These are phyloP conservation scores for Ophidiomyces ophidiicola DNA, from an alignment of 2,329 filamentous ascomycete species.

Conservation along the genomic window DNA sequence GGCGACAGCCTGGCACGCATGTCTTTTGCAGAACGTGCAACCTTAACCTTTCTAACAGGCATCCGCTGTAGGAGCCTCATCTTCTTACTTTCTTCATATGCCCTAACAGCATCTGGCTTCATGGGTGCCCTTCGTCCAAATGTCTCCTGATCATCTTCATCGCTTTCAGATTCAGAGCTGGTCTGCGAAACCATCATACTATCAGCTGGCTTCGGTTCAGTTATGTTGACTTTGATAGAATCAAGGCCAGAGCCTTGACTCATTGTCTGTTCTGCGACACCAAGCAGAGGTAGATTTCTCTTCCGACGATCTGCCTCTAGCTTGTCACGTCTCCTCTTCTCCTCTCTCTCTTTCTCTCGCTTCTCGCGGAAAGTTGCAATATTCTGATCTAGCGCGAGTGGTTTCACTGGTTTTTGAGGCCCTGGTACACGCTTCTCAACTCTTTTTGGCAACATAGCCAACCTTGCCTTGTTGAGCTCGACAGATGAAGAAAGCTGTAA, in stretches of 20 bases:
- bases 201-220: conserved; percentile 61
- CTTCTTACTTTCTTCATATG: conserved; percentile 38
- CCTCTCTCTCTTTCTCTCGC: conserved; percentile 62
- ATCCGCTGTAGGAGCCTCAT: conserved; percentile 46
- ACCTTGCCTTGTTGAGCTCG: conserved; percentile 30
- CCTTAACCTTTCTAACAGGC: conserved; percentile 73
- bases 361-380: conserved; percentile 56
- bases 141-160: conserved; percentile 49
- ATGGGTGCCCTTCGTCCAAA: conserved; percentile 30
- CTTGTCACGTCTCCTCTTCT: conserved; percentile 58
- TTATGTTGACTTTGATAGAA: conserved; percentile 60
- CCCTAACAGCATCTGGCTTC: conserved; percentile 31
- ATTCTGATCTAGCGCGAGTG: conserved; percentile 12
- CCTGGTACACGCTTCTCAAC: conserved; percentile 13
- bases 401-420: conserved; percentile 17
- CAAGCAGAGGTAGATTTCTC: conserved; percentile 39
- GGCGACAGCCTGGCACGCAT: conserved; percentile 87
- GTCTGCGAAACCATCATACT: conserved; percentile 73
- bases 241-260: conserved; percentile 69
- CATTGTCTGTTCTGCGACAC: conserved; percentile 44
- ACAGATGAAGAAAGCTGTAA: conserved; percentile 33
- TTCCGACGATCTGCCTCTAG: conserved; percentile 59
- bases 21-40: conserved; percentile 74
- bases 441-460: conserved; percentile 16
- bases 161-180: conserved; percentile 59